phyloP scores from a whole-genome alignment of 2,329 filamentous ascomycete genomes.

The Cordyceps cicadae region DNA sequence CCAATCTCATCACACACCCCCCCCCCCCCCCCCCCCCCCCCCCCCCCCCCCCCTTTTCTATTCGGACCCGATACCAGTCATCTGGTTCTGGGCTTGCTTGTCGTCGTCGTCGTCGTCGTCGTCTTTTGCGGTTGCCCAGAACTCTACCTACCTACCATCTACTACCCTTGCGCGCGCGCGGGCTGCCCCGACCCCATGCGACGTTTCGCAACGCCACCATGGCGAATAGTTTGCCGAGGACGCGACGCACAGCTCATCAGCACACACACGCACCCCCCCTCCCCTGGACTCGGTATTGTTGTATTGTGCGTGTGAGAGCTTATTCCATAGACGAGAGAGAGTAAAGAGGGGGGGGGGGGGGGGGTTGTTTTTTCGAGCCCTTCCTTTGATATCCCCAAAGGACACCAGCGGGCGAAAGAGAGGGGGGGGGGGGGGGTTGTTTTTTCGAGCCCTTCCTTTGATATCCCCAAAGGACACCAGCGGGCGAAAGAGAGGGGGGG shows the following conservation, averaged over 20 bases:
- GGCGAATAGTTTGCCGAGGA: conserved; percentile 5
- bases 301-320: conserved; percentile 2
- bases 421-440: no score
- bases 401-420: no score
- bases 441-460: no score
- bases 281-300: not conserved
- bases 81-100: not conserved
- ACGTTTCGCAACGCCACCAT: conserved; percentile 3
- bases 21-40: not conserved
- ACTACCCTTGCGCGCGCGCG: not conserved
- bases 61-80: not conserved
- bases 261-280: not conserved
- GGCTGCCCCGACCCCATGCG: conserved; percentile 5
- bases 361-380: no score
- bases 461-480: no score
- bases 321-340: not conserved
- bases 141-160: no score
- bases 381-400: no score
- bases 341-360: no score
- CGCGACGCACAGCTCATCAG: not conserved
- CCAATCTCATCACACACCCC: not conserved
- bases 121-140: no score
- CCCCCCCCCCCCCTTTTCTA: not conserved
- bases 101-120: not conserved
- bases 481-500: no score